Evolutionary conservation across 108 stramenopile genomes (phyloP), one percentile per base, ranked within the genome.

Genomic region (Phaeodactylum tricornutum): DNA sequence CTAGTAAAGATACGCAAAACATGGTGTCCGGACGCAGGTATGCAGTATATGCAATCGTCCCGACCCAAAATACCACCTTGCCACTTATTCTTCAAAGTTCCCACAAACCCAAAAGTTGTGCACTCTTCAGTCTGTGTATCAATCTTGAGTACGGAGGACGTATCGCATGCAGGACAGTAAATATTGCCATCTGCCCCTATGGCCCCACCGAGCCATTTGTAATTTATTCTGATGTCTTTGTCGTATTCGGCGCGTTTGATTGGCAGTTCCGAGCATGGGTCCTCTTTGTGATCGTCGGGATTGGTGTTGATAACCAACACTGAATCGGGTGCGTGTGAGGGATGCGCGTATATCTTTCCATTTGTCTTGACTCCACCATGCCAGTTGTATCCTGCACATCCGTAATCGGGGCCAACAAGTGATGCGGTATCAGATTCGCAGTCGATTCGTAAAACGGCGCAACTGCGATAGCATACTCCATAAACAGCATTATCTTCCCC

Each of bases 191-290:
- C 80, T 0, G 61, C 70, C 16, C 81, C 85, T 23, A 86, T 39
- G 16, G 31, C 41, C 5, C 91, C 91, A 19, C 91, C 91, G 9
- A 87, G 51, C 91, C 91, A 92, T 55, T 88, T 85, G 50, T 81
- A 92, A 8, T 44, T n/a, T 47, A 59, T 3, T 35, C 17, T 2
- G 29, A 27, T 22, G 35, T 52, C 31, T 14, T 16, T 50, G 16
- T 82, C 81, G 41, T 78, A 57, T 11, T 33, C 37, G 16, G 59
- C 59, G 31, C 74, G 59, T 19, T 74, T 61, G 47, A 82, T 87
- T 2, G 72, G 50, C 46, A 82, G 44, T 39, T 66, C 62, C n/a
- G 69, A 68, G 7, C 7, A n/a, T 24, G 25, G 6, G n/a, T 39
- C 51, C 37, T 47, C 40, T 17, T 59, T 29, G 39, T 25, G 15